Evolutionary conservation across 2,329 filamentous ascomycete genomes (phyloP).

Genomic region (Pseudocercospora fijiensis): DNA sequence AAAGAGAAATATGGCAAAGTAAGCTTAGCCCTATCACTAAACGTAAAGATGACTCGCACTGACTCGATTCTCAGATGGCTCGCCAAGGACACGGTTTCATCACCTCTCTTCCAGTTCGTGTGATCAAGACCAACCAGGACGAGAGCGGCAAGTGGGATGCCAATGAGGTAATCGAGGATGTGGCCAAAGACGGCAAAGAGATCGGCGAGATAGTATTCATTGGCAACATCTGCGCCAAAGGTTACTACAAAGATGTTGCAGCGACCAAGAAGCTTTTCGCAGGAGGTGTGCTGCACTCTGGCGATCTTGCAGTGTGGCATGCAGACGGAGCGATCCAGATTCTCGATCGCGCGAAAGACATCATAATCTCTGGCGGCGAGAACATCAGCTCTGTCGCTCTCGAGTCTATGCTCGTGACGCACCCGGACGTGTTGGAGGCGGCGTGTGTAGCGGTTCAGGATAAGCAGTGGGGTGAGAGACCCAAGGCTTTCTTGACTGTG

Average conservation of each 20-base stretch:
- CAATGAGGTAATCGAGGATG: slow-evolving; percentile 63
- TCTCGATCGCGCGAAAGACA: slow-evolving; percentile 90
- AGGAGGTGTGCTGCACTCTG: slow-evolving; percentile 82
- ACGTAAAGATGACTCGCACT: neutral
- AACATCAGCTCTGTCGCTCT: slow-evolving; percentile 95
- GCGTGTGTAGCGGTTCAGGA: slow-evolving; percentile 87
- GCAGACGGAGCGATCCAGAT: slow-evolving; percentile 89
- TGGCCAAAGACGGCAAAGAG: slow-evolving; percentile 68
- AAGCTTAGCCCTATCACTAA: neutral
- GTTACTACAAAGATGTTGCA: slow-evolving; percentile 85
- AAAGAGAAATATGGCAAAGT: slow-evolving; percentile 74
- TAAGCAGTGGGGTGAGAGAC: slow-evolving; percentile 91
- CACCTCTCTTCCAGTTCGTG: slow-evolving; percentile 73
- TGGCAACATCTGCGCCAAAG: slow-evolving; percentile 89
- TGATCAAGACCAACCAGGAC: slow-evolving; percentile 76
- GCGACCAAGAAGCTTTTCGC: slow-evolving; percentile 85
- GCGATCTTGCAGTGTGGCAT: slow-evolving; percentile 92
- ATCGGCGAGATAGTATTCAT: slow-evolving; percentile 82
- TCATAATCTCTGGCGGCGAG: slow-evolving; percentile 96
- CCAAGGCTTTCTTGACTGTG: slow-evolving; percentile 87
- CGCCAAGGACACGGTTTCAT: slow-evolving; percentile 91
- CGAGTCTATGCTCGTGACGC: slow-evolving; percentile 83
- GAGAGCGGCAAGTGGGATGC: slow-evolving; percentile 32
- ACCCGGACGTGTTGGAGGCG: slow-evolving; percentile 85
- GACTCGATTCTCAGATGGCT: slow-evolving; percentile 62